Evolutionary conservation across 768 basidiomycete genomes (phyloP).

Genomic region (Clitopilus hobsonii): DNA sequence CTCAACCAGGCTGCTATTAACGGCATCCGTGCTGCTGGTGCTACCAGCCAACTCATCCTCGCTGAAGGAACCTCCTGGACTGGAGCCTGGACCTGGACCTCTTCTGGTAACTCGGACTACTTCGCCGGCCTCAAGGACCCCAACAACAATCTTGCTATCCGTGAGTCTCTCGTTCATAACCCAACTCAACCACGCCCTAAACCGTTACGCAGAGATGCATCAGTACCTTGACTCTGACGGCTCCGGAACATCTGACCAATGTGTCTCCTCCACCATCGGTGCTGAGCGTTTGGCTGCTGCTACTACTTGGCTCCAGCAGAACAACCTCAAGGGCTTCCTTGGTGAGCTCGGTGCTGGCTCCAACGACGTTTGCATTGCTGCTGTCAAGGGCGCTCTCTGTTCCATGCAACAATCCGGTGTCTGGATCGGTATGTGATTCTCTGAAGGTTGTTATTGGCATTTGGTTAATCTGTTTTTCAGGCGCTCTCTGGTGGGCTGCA

Average conservation of each 20-base stretch:
- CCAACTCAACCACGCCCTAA: not conserved
- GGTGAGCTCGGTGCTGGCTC: constrained; percentile 58
- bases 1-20: constrained; percentile 63
- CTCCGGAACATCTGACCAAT: constrained; percentile 47
- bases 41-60: constrained; percentile 49
- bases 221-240: constrained; percentile 67
- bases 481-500: constrained; percentile 51
- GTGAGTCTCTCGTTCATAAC: constrained; percentile 23
- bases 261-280: constrained; percentile 58
- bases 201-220: constrained; percentile 48
- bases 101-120: constrained; percentile 48
- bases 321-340: constrained; percentile 59
- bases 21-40: constrained; percentile 58
- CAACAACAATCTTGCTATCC: constrained; percentile 56
- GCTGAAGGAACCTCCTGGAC: constrained; percentile 47
- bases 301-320: constrained; percentile 52
- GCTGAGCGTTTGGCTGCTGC: constrained; percentile 51
- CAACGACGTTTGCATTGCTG: constrained; percentile 39
- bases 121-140: constrained; percentile 53
- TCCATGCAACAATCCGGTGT: constrained; percentile 53
- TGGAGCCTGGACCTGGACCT: constrained; percentile 58
- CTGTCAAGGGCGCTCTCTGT: constrained; percentile 53
- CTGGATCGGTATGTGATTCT: constrained; percentile 42
- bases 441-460: not conserved
- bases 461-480: not conserved